phyloP scores from a whole-genome alignment of 148 eudicot genomes.

The Rheum nobile region DNA sequence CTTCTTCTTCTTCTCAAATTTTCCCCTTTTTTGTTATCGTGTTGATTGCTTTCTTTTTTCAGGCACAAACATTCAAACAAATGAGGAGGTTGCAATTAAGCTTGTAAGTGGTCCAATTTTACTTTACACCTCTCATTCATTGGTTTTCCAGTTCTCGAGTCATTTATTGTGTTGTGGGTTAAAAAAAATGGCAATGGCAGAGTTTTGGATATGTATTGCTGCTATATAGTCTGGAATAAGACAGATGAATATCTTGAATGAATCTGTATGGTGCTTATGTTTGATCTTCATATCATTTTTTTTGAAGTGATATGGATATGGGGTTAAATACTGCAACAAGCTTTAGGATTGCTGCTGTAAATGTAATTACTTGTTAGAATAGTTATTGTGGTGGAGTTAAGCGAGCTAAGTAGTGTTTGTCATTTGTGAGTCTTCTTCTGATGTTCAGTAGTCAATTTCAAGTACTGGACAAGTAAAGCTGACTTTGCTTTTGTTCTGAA shows the following conservation, averaged over 20 bases:
- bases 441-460: background rate
- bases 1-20: background rate
- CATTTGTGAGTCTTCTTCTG: background rate
- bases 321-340: background rate
- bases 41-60: constrained; percentile 3
- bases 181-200: background rate
- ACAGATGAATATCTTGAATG: background rate
- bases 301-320: background rate
- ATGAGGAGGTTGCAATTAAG: constrained; percentile 71
- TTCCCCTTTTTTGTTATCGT: background rate
- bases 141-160: background rate
- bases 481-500: background rate
- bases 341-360: background rate
- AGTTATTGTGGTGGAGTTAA: background rate
- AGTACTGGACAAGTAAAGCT: background rate
- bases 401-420: background rate
- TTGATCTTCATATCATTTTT: background rate
- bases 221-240: background rate
- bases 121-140: background rate
- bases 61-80: constrained; percentile 74
- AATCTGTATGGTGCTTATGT: background rate
- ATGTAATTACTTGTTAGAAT: background rate
- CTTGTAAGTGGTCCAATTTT: constrained; percentile 39
- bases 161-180: background rate
- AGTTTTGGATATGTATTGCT: background rate